Conservation (phyloP, 768 basidiomycete species). For the Rossbeevera mucosa region DNA sequence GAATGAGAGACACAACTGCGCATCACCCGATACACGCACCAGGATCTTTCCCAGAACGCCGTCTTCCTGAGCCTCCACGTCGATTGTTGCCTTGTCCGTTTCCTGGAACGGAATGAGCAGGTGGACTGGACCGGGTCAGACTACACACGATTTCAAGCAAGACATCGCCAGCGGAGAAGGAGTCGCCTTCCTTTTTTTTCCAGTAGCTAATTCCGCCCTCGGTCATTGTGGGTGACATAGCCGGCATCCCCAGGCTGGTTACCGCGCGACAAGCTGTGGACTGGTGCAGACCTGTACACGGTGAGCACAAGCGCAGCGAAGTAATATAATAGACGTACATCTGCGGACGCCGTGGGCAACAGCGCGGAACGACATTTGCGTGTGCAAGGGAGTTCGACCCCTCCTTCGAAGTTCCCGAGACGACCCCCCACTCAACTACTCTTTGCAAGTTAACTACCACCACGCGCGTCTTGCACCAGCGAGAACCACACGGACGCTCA, state of each 20-base stretch:
- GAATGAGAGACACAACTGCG: neutral
- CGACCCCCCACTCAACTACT: constrained; percentile 1
- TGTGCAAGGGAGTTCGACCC: constrained; percentile 4
- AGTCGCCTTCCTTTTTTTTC: constrained; percentile 85
- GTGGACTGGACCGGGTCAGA: neutral
- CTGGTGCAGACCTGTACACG: constrained; percentile 41
- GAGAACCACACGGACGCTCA: constrained; percentile 3
- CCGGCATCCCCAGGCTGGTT: constrained; percentile 84
- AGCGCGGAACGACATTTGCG: constrained; percentile 14
- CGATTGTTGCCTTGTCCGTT: constrained; percentile 94
- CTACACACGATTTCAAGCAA: constrained; percentile 79
- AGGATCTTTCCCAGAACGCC: constrained; percentile 92
- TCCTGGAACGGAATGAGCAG: constrained; percentile 46
- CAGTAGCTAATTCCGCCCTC: constrained; percentile 89
- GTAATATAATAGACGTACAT: constrained; percentile 15
- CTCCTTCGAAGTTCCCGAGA: neutral
- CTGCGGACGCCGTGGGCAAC: constrained; percentile 15
- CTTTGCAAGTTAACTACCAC: neutral
- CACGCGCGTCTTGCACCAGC: constrained; percentile 7
- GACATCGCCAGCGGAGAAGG: constrained; percentile 78
- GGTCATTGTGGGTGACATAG: constrained; percentile 97
- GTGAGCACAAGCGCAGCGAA: neutral
- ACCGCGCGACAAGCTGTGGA: constrained; percentile 52
- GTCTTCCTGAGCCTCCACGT: constrained; percentile 98
- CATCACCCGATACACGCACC: constrained; percentile 41